phyloP scores from a whole-genome alignment of 1,139 yeast genomes.

The Spathaspora sp. region DNA sequence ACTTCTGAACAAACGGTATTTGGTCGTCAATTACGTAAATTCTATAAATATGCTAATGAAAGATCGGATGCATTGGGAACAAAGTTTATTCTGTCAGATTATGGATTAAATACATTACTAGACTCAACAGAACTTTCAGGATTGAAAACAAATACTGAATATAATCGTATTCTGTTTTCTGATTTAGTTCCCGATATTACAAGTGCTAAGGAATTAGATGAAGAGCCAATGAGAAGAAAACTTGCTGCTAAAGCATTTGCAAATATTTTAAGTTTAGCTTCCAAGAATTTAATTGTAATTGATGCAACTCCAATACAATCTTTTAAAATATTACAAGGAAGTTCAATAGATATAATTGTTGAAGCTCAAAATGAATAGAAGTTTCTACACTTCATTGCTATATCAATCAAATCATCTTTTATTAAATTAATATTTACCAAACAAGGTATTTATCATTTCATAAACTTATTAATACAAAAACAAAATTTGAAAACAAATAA shows the following conservation, averaged over 20 bases:
- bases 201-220: conserved; percentile 8
- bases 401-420: background rate
- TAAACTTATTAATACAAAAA: background rate
- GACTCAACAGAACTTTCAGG: background rate
- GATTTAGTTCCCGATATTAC: conserved; percentile 19
- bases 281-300: conserved; percentile 14
- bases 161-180: conserved; percentile 13
- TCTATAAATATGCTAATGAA: conserved; percentile 7
- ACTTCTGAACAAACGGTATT: background rate
- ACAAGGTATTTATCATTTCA: background rate
- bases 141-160: conserved; percentile 5
- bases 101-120: conserved; percentile 2
- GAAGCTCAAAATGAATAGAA: conserved; percentile 9
- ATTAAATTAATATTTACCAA: background rate
- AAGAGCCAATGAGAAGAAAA: conserved; percentile 19
- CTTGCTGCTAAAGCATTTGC: conserved; percentile 41
- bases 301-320: background rate
- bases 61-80: conserved; percentile 5
- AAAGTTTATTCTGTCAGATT: conserved; percentile 1
- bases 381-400: too few species aligned
- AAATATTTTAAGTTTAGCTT: conserved; percentile 37
- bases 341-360: conserved; percentile 6
- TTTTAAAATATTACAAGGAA: conserved; percentile 1
- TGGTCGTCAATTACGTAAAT: conserved; percentile 5
- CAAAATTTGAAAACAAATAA: background rate